Evolutionary conservation across 2,329 filamentous ascomycete genomes (phyloP).

Genomic region (Botrytis hyacinthi): DNA sequence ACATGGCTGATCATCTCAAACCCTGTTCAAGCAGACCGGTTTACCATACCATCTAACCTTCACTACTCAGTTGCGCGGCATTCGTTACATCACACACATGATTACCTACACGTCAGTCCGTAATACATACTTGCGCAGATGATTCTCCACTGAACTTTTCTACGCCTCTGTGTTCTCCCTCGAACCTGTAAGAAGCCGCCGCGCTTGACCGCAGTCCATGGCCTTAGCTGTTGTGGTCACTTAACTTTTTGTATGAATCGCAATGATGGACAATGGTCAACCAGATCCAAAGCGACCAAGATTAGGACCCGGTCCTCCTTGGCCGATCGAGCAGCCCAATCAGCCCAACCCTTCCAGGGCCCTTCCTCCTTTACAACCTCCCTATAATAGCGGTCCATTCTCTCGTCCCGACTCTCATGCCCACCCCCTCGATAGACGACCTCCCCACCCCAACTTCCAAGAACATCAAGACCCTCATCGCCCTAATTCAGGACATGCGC

Average conservation of each 20-base stretch:
- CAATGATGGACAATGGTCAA: conserved; percentile 57
- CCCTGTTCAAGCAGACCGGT: conserved; percentile 17
- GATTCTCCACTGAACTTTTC: conserved; percentile 32
- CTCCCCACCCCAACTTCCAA: conserved; percentile 44
- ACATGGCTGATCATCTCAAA: conserved; percentile 21
- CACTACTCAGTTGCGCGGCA: conserved; percentile 24
- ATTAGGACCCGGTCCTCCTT: conserved; percentile 40
- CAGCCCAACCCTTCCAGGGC: conserved; percentile 38
- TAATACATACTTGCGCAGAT: conserved; percentile 35
- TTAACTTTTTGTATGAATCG: conserved; percentile 44
- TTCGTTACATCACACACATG: conserved; percentile 32
- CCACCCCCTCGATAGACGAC: conserved; percentile 39
- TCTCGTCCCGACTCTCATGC: conserved; percentile 13
- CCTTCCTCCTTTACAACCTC: conserved; percentile 48
- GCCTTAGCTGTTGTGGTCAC: conserved; percentile 39
- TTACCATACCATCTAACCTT: neutral
- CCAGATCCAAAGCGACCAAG: conserved; percentile 60
- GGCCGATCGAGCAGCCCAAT: conserved; percentile 21
- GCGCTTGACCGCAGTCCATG: conserved; percentile 40
- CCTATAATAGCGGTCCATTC: conserved; percentile 33
- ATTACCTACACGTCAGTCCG: conserved; percentile 34
- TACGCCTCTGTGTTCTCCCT: conserved; percentile 32
- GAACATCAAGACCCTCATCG: conserved; percentile 37
- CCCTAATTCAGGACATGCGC: conserved; percentile 33
- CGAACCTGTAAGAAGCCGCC: conserved; percentile 39